These are phyloP conservation scores for Rubia peregrina DNA, from an alignment of 305 asterid genomes.

Conservation along the genomic window DNA sequence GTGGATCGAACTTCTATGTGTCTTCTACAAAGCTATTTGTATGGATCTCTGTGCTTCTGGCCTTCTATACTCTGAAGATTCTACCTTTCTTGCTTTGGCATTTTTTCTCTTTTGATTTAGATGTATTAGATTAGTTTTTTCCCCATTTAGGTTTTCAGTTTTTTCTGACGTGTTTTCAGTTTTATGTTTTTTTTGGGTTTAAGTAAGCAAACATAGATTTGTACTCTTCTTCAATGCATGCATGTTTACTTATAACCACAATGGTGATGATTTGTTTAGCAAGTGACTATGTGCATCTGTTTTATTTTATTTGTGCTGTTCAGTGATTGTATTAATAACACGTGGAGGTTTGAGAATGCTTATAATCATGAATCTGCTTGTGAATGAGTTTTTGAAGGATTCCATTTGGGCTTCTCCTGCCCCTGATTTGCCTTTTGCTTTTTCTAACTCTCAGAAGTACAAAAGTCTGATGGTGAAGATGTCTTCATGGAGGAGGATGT, in stretches of 20 bases:
- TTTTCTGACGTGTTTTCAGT: neutral
- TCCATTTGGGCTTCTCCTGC: neutral
- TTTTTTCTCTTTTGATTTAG: too few relatives aligned
- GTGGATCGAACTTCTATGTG: neutral
- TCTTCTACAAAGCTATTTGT: neutral
- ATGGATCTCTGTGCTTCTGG: neutral
- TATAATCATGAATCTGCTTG: neutral
- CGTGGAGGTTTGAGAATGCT: neutral
- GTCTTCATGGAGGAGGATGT: conserved; percentile 91
- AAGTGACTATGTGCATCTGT: neutral
- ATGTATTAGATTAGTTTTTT: too few relatives aligned
- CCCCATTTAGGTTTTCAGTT: too few relatives aligned
- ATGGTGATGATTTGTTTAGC: neutral
- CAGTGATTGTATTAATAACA: neutral
- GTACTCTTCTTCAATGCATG: neutral
- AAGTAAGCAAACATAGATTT: neutral
- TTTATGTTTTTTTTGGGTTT: neutral
- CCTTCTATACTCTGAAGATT: neutral
- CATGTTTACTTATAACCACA: neutral
- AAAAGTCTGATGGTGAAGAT: conserved; percentile 63
- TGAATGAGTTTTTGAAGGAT: neutral
- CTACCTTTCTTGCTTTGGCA: neutral
- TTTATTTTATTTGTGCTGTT: neutral
- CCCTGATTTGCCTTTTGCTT: conserved; percentile 2
- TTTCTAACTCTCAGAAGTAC: conserved; percentile 44